Conservation (phyloP, 176 grass and related monocot genomes). For the Cenchrus fungigraminus region DNA sequence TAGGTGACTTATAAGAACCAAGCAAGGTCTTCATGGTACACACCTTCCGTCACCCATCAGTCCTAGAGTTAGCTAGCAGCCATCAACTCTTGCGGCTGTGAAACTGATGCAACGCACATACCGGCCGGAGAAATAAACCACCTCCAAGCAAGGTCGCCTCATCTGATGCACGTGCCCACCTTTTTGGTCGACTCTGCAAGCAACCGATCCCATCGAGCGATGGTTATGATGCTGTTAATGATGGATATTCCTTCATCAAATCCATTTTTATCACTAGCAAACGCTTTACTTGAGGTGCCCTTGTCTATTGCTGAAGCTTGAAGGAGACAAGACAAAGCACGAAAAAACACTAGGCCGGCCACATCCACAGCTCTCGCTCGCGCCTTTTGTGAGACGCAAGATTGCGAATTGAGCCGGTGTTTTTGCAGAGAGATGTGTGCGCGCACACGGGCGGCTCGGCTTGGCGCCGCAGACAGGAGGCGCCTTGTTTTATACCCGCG, state of each 20-base stretch:
- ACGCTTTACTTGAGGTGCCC: background rate
- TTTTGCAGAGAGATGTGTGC: background rate
- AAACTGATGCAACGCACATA: no score
- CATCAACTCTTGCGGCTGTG: no score
- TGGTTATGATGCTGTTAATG: background rate
- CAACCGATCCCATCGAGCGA: background rate
- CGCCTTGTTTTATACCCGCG: conserved; percentile 14
- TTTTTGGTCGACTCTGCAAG: background rate
- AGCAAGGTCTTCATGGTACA: no score
- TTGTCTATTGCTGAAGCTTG: background rate
- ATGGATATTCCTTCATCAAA: background rate
- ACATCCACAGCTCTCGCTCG: background rate
- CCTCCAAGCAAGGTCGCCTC: no score
- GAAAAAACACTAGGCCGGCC: background rate
- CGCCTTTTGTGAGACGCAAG: conserved; percentile 44
- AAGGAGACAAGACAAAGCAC: conserved; percentile 42
- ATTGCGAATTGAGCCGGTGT: background rate
- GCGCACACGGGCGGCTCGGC: background rate
- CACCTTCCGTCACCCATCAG: no score
- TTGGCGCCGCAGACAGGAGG: conserved; percentile 32
- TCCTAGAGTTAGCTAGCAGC: no score
- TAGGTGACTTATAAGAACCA: no score
- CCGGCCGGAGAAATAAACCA: no score
- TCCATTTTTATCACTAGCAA: background rate
- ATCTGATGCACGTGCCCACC: background rate